phyloP scores from a whole-genome alignment of 2,329 filamentous ascomycete species.

The Penicillium sp. region DNA sequence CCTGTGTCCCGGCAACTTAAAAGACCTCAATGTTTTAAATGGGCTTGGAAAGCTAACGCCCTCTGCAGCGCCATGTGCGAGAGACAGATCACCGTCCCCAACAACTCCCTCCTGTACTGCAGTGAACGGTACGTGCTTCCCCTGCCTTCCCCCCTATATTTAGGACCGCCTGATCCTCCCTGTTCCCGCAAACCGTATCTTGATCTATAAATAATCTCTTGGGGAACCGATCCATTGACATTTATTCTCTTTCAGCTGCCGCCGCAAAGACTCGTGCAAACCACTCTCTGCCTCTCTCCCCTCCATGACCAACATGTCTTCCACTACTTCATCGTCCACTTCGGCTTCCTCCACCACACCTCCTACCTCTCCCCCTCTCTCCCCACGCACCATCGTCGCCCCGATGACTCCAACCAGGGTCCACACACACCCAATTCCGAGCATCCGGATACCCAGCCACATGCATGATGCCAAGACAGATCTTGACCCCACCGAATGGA shows the following conservation, averaged over 20 bases:
- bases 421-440: slow-evolving; percentile 22
- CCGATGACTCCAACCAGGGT: slow-evolving; percentile 37
- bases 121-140: slow-evolving; percentile 56
- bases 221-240: neutral
- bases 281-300: slow-evolving; percentile 42
- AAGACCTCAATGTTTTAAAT: slow-evolving; percentile 5
- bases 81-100: slow-evolving; percentile 62
- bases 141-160: slow-evolving; percentile 4
- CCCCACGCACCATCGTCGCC: slow-evolving; percentile 37
- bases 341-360: slow-evolving; percentile 30
- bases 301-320: slow-evolving; percentile 29
- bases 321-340: too few relatives aligned
- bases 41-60: slow-evolving; percentile 28
- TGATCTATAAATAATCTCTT: neutral
- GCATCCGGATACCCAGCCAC: slow-evolving; percentile 41
- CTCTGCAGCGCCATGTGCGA: slow-evolving; percentile 59
- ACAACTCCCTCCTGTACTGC: slow-evolving; percentile 61
- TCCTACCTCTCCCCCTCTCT: slow-evolving; percentile 36
- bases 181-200: neutral
- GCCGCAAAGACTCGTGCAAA: slow-evolving; percentile 47
- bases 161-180: neutral
- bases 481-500: slow-evolving; percentile 52
- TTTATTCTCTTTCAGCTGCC: slow-evolving; percentile 36
- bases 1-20: neutral
- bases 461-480: slow-evolving; percentile 42